Conservation (phyloP, 345 rosid genomes). For the Microthlaspi erraticum region DNA sequence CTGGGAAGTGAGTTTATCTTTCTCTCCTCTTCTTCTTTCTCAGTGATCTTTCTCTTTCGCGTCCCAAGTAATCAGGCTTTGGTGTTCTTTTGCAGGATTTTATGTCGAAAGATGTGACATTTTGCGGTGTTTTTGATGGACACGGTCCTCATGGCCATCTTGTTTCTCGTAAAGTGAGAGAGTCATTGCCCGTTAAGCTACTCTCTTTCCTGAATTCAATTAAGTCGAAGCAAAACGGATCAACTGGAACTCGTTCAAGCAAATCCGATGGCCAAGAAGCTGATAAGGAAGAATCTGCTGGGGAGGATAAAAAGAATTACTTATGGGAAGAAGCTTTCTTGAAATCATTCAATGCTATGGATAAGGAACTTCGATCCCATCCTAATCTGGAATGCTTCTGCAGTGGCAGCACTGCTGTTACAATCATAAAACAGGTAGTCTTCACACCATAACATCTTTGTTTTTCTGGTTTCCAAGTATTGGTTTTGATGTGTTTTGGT, state of each 20-base stretch:
- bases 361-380: slow-evolving; percentile 91
- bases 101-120: slow-evolving; percentile 83
- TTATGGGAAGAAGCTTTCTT: slow-evolving; percentile 92
- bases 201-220: slow-evolving; percentile 61
- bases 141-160: slow-evolving; percentile 99
- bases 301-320: slow-evolving; percentile 61
- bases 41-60: slow-evolving; percentile 21
- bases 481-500: slow-evolving; percentile 33
- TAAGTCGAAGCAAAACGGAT: slow-evolving; percentile 59
- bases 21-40: slow-evolving; percentile 31
- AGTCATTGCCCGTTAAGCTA: slow-evolving; percentile 80
- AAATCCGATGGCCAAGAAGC: slow-evolving; percentile 56
- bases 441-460: slow-evolving; percentile 2
- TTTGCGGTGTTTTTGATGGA: slow-evolving; percentile 98
- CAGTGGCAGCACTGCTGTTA: slow-evolving; percentile 96
- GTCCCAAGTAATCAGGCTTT: not conserved
- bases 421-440: slow-evolving; percentile 85
- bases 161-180: slow-evolving; percentile 96
- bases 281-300: slow-evolving; percentile 56
- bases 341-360: slow-evolving; percentile 94
- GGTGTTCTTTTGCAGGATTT: slow-evolving; percentile 67
- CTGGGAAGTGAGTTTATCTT: slow-evolving; percentile 85
- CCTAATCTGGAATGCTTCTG: slow-evolving; percentile 98
- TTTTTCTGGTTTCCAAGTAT: slow-evolving; percentile 1
- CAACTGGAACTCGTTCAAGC: slow-evolving; percentile 54